phyloP scores from a whole-genome alignment of 140 eudicot genomes.

The Cichorium intybus region DNA sequence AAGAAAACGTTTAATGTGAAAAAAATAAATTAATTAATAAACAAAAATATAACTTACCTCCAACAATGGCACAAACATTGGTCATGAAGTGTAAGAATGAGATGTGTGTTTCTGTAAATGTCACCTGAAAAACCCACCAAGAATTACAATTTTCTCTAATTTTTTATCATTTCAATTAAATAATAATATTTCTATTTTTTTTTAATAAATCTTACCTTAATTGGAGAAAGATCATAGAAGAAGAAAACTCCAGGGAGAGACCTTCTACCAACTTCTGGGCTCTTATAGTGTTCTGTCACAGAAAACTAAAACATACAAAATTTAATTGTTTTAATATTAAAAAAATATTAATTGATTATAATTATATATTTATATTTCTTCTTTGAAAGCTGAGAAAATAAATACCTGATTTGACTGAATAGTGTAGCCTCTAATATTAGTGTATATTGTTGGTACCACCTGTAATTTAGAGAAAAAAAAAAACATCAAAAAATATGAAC shows the following conservation, averaged over 20 bases:
- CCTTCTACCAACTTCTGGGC: conserved; percentile 61
- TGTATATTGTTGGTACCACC: conserved; percentile 95
- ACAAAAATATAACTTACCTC: no score
- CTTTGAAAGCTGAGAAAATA: background rate
- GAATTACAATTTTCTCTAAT: background rate
- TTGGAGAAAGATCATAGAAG: conserved; percentile 96
- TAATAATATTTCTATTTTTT: background rate
- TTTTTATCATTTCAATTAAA: background rate
- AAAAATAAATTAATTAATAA: no score
- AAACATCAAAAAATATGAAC: background rate
- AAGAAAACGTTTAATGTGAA: no score
- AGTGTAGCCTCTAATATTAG: conserved; percentile 64
- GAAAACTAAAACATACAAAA: conserved; percentile 55
- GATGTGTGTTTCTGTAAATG: conserved; percentile 63
- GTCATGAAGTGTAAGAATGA: conserved; percentile 92
- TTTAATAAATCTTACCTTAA: conserved; percentile 54
- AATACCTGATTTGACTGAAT: conserved; percentile 91
- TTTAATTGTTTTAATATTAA: conserved; percentile 2
- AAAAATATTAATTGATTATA: background rate
- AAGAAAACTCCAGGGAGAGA: conserved; percentile 86
- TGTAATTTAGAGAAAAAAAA: conserved; percentile 23
- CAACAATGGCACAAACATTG: conserved; percentile 89
- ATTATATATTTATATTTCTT: conserved; percentile 3
- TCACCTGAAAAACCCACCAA: conserved; percentile 67
- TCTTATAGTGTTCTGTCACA: conserved; percentile 86